Evolutionary conservation across 345 rosid species (phyloP), one percentile per base, ranked within the genome.

Genomic region (Populus nigra): DNA sequence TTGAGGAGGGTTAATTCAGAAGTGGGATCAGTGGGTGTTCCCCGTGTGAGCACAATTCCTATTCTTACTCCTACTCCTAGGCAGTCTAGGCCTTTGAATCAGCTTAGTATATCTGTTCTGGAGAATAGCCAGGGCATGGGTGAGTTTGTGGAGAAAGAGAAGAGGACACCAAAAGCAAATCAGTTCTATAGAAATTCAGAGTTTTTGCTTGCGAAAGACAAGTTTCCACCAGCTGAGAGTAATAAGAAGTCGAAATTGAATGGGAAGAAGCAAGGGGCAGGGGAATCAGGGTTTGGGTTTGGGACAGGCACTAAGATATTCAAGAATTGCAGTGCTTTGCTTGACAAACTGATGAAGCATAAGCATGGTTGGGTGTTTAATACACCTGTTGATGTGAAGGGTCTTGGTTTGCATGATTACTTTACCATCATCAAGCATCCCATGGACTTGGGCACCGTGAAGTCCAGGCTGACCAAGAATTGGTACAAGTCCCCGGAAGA

Each of bases 351-450:
- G 87, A 92, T 96, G 95, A 96, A 92, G 89, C 98, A 96, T 81
- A 90, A 88, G 86, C 91, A 91, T 84, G 98, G 95, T 74, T 96
- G 99, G 99, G 98, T 96, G 74, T 96, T 94, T 69, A 91, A 96
- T 86, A 53, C 85, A 68, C 99, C 99, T 65, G 99, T 96, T 77
- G 99, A 96, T 83, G 98, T 81, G 66, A 79, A 87, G 70, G 87
- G 73, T 72, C 93, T 96, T 25, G 93, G 96, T 73, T 85, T 96
- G 90, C 94, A 85, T 72, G 99, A 96, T 88, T 96, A 96, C 78
- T 89, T 80, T 73, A 85, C 85, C 78, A 89, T 96, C 71, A 91
- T 96, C 66, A 87, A 87, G 84, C 90, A 92, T 84, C 98, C 98
- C 41, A 96, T 96, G 99, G 98, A 96, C 85, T 85, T 96, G 89